Evolutionary conservation across 371 early-diverging fungal genomes (phyloP), one percentile per base, ranked within the genome.

Genomic region (Syncephalastrum sp.): DNA sequence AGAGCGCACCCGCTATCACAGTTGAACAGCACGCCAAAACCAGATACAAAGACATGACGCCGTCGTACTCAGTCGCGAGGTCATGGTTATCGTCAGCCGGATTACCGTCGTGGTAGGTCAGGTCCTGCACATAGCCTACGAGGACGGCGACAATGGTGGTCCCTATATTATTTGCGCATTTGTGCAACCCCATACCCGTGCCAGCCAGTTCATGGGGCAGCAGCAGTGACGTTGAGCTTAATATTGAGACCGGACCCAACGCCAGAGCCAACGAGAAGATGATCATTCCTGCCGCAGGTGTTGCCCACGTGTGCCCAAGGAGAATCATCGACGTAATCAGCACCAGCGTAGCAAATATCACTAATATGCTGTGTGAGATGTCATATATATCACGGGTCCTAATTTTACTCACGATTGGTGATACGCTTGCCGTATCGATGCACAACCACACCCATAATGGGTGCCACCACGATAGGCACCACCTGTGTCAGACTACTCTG

Each of bases 401-500:
- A 4, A 21, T 3, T 21, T 43, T 38, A 42, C 58, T 42, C 29
- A 29, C 29, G 7, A 7, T 29, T 29, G 29, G 29, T 29, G 29
- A 29, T 68, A 21, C 82, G 72, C n/a, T 70, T 60, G 13, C 86
- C 86, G 53, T 69, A 74, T 23, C 68, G 67, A 63, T 85, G 82
- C 13, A 82, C 65, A n/a, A 81, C 25, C n/a, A 77, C 44, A 14
- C 86, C 86, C 61, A 81, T 58, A 10, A 80, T 14, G 3, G 86
- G 86, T 10, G 81, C 75, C 14, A 69, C 59, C 5, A 82, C 65
- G 25, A 83, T 77, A 0, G 86, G 86, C 14, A 82, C 60, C 14
- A 72, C 73, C 56, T 81, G 77, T 6, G 82, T 71, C 43, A 83
- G 60, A 61, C 81, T 79, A 58, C 81, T 74, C 67, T 81, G 77